Evolutionary conservation across 2,329 filamentous ascomycete genomes (phyloP).

Genomic region (Aspergillus neoniger): DNA sequence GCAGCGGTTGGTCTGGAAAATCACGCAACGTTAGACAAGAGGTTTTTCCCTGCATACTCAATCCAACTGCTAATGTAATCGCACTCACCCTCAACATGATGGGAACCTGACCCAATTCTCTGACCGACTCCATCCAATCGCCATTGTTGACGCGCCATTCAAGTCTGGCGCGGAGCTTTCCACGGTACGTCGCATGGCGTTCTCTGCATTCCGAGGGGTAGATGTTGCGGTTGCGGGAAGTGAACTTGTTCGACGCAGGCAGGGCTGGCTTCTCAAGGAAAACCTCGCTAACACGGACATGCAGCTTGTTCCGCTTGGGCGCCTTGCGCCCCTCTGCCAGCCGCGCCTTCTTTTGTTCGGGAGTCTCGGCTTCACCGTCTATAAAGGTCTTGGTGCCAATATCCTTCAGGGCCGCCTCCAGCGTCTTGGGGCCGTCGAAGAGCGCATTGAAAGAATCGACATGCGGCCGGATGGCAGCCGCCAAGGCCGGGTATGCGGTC

Average conservation of each 20-base stretch:
- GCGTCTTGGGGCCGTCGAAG: conserved; percentile 70
- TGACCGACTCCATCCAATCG: conserved; percentile 76
- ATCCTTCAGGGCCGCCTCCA: conserved; percentile 77
- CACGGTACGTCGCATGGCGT: conserved; percentile 86
- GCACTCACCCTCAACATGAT: conserved; percentile 82
- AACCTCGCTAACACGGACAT: conserved; percentile 76
- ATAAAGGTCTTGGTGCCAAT: conserved; percentile 88
- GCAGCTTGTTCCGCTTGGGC: conserved; percentile 69
- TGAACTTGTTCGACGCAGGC: conserved; percentile 80
- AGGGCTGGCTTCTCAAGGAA: conserved; percentile 79
- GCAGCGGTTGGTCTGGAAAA: conserved; percentile 74
- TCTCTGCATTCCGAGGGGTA: conserved; percentile 92
- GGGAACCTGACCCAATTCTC: conserved; percentile 85
- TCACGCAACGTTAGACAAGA: conserved; percentile 8
- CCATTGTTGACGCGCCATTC: conserved; percentile 87
- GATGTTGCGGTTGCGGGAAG: conserved; percentile 76
- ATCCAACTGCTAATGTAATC: neutral
- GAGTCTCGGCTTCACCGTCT: conserved; percentile 66
- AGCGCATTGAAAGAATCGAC: conserved; percentile 94
- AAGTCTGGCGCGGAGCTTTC: conserved; percentile 77
- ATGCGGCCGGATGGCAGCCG: conserved; percentile 84
- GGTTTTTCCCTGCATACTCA: neutral
- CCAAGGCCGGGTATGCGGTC: conserved; percentile 83
- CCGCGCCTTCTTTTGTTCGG: conserved; percentile 39
- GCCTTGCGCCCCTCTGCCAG: conserved; percentile 58